Percentiles rank a stretch among this genome's conserved stretches.
phyloP scores from a whole-genome alignment of 345 rosid genomes.

The Stellera chamaejasme region DNA sequence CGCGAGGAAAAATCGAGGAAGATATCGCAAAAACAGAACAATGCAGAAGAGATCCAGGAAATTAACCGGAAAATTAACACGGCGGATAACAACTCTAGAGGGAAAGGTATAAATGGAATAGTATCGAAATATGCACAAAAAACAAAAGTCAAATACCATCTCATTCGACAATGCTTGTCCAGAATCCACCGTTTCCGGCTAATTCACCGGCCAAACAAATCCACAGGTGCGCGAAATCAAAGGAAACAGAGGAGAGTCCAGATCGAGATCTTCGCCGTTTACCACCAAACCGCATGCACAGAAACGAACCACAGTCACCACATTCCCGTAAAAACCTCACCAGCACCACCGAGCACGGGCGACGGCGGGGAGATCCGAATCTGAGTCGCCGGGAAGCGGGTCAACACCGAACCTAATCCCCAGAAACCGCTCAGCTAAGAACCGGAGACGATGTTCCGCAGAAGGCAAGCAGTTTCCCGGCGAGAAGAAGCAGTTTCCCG shows the following conservation, averaged over 20 bases:
- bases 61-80: slow-evolving; percentile 8
- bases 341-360: slow-evolving; percentile 28
- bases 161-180: slow-evolving; percentile 58
- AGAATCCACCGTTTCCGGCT: slow-evolving; percentile 49
- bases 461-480: slow-evolving; percentile 14
- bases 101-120: slow-evolving; percentile 6
- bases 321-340: slow-evolving; percentile 53
- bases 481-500: slow-evolving; percentile 33
- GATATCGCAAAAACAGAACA: slow-evolving; percentile 15
- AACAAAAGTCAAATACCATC: slow-evolving; percentile 48
- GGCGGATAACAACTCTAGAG: slow-evolving; percentile 5
- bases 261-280: slow-evolving; percentile 46
- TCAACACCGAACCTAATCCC: background rate
- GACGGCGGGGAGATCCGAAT: slow-evolving; percentile 54
- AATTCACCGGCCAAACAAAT: slow-evolving; percentile 17
- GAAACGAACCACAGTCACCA: slow-evolving; percentile 37
- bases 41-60: slow-evolving; percentile 37
- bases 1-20: background rate
- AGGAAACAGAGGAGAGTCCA: slow-evolving; percentile 46
- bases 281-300: slow-evolving; percentile 24
- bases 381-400: slow-evolving; percentile 16
- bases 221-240: slow-evolving; percentile 16
- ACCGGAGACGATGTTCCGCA: slow-evolving; percentile 15
- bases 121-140: background rate
- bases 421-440: slow-evolving; percentile 9